Evolutionary conservation across 2,329 filamentous ascomycete species (phyloP).

Genomic region (Blastomyces emzantsi): DNA sequence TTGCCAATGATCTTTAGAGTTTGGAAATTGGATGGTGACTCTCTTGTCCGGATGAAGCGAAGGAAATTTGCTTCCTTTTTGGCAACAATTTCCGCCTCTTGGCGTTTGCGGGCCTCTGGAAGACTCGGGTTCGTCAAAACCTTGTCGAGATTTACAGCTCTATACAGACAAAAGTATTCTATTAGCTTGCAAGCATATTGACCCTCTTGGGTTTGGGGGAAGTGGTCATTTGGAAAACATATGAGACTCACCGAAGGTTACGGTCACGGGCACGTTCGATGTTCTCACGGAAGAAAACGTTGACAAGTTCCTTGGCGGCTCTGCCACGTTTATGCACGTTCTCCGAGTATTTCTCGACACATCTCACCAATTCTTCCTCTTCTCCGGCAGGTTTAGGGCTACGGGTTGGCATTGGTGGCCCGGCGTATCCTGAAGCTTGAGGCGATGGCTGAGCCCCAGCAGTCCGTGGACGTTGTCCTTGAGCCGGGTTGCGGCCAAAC

Average conservation of each 20-base stretch:
- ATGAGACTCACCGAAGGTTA: slow-evolving; percentile 67
- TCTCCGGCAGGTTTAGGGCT: slow-evolving; percentile 48
- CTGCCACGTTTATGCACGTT: slow-evolving; percentile 67
- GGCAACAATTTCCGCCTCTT: slow-evolving; percentile 74
- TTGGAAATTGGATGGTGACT: slow-evolving; percentile 89
- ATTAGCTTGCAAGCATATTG: slow-evolving; percentile 9
- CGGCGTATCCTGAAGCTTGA: slow-evolving; percentile 58
- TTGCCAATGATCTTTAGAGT: slow-evolving; percentile 99
- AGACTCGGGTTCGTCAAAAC: slow-evolving; percentile 70
- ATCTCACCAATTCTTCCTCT: slow-evolving; percentile 64
- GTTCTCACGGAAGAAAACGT: slow-evolving; percentile 93
- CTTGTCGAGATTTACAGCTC: slow-evolving; percentile 85
- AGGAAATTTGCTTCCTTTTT: slow-evolving; percentile 96
- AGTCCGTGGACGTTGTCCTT: slow-evolving; percentile 68
- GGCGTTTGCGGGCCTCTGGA: slow-evolving; percentile 66
- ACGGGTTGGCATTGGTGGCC: slow-evolving; percentile 56
- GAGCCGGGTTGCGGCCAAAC: slow-evolving; percentile 57
- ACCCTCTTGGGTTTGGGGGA: neutral
- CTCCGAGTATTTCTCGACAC: slow-evolving; percentile 79
- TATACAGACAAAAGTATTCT: slow-evolving; percentile 40
- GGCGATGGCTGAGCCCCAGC: slow-evolving; percentile 54
- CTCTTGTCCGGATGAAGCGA: slow-evolving; percentile 92
- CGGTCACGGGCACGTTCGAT: slow-evolving; percentile 92
- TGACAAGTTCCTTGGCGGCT: slow-evolving; percentile 56
- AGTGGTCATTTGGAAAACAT: neutral